Evolutionary conservation across 1,284 basidiomycete species (phyloP), one percentile per base, ranked within the genome.

Genomic region (Coniophora puteana): DNA sequence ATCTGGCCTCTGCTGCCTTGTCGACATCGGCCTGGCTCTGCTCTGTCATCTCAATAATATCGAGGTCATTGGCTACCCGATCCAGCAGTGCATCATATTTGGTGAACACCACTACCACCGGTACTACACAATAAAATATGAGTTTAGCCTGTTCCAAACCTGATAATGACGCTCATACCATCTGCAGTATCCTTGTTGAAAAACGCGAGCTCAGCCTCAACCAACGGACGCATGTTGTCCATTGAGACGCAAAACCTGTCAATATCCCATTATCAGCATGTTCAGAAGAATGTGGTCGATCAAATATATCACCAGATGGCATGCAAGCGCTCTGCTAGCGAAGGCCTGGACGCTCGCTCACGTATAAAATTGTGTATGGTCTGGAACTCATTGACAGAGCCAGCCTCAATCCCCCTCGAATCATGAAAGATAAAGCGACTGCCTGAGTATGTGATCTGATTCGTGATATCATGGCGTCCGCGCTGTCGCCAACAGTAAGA

Each of bases 401-500:
- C 54, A 17, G 51, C 35, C 40, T 57, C 55, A 32, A 57, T 49
- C 24, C 54, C 55, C 13, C 51, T 31, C 8, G 55, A 56, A 34
- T 57, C 53, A 32, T 56, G 54, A 36, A 56, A 54, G 3, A 54
- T 33, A 32, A 53, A 37, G 12, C 21, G 4, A 2, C 22, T 12
- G n/a, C n/a, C n/a, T n/a, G n/a, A n/a, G 18, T 57, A 62, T 5
- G 51, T 36, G 31, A 63, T 45, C 20, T 54, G 50, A 31, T 58
- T 40, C 8, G 55, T 39, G 45, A 64, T 63, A 32, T 58, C 42
- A 36, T 63, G 61, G 11, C 41, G 16, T 23, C 57, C 55, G 14
- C 58, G 50, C 61, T 61, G 28, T 11, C 4, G 13, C 8, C 8
- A 2, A 27, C 14, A 18, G 29, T n/a, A n/a, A n/a, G n/a, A n/a